Evolutionary conservation across 2,329 filamentous ascomycete genomes (phyloP).

Genomic region (Neonectria hederae): DNA sequence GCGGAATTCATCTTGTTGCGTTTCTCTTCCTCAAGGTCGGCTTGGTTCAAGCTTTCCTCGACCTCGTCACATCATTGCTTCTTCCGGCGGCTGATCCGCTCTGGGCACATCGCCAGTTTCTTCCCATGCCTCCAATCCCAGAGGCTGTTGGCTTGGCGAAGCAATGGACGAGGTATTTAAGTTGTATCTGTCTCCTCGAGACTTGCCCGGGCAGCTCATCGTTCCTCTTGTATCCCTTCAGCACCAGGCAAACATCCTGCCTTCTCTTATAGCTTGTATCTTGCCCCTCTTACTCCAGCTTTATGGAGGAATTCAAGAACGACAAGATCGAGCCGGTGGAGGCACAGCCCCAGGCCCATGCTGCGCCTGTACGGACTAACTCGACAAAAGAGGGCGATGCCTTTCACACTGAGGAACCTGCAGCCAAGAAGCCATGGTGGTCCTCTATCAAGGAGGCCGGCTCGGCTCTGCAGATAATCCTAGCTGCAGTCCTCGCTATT

Average conservation of each 20-base stretch:
- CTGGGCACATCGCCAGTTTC: slow-evolving; percentile 27
- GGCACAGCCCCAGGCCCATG: background rate
- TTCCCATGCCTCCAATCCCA: slow-evolving; percentile 15
- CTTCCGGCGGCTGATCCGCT: slow-evolving; percentile 24
- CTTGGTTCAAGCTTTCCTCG: slow-evolving; percentile 11
- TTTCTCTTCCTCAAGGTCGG: slow-evolving; percentile 29
- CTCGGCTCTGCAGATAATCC: slow-evolving; percentile 60
- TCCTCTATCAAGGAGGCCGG: slow-evolving; percentile 53
- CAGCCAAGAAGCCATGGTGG: slow-evolving; percentile 48
- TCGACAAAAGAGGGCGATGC: slow-evolving; percentile 25
- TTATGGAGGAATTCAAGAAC: slow-evolving; percentile 32
- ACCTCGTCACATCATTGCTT: slow-evolving; percentile 27
- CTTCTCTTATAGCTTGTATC: background rate
- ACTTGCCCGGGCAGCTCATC: background rate
- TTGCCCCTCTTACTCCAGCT: slow-evolving; percentile 16
- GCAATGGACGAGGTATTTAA: background rate
- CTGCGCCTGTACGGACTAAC: slow-evolving; percentile 31
- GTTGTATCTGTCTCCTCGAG: slow-evolving; percentile 2
- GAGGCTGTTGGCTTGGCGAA: slow-evolving; percentile 31
- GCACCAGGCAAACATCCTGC: slow-evolving; percentile 1
- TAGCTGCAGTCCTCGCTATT: slow-evolving; percentile 58
- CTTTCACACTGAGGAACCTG: slow-evolving; percentile 15
- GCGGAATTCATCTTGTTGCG: slow-evolving; percentile 31
- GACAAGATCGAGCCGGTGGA: slow-evolving; percentile 27
- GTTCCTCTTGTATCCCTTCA: slow-evolving; percentile 15